Conservation (phyloP, 192 early-diverging fungal species). For the Mortierella hygrophila region DNA sequence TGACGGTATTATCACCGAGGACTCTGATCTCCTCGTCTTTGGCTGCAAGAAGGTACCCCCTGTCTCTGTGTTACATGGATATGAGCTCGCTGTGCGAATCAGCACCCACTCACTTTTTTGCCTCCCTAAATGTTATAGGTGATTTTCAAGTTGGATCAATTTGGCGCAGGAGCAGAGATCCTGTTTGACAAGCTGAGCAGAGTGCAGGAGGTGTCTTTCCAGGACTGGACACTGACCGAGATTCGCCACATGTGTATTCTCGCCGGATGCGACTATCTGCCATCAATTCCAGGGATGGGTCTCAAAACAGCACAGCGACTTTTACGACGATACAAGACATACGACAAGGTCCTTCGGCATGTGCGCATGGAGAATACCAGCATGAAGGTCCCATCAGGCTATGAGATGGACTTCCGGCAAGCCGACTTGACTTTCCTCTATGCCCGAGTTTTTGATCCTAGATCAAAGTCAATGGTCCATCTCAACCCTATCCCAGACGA, state of each 20-base stretch:
- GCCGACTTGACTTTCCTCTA: slow-evolving; percentile 92
- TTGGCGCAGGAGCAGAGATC: slow-evolving; percentile 78
- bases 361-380: slow-evolving; percentile 27
- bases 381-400: slow-evolving; percentile 69
- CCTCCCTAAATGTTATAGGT: slow-evolving; percentile 54
- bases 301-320: slow-evolving; percentile 81
- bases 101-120: not conserved
- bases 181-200: slow-evolving; percentile 62
- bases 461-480: slow-evolving; percentile 59
- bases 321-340: slow-evolving; percentile 61
- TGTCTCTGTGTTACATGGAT: not conserved
- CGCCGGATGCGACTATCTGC: slow-evolving; percentile 98
- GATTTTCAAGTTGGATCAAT: slow-evolving; percentile 86
- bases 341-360: slow-evolving; percentile 50
- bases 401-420: slow-evolving; percentile 73
- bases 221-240: slow-evolving; percentile 67
- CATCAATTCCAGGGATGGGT: slow-evolving; percentile 87
- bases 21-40: slow-evolving; percentile 96
- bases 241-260: slow-evolving; percentile 95
- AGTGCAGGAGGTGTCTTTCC: slow-evolving; percentile 63
- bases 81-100: not conserved
- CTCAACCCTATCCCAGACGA: slow-evolving; percentile 67
- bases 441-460: slow-evolving; percentile 90
- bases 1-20: slow-evolving; percentile 90
- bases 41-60: slow-evolving; percentile 77